Conservation (phyloP, 164 flowering plant genomes). For the Paratinospora sagittata region DNA sequence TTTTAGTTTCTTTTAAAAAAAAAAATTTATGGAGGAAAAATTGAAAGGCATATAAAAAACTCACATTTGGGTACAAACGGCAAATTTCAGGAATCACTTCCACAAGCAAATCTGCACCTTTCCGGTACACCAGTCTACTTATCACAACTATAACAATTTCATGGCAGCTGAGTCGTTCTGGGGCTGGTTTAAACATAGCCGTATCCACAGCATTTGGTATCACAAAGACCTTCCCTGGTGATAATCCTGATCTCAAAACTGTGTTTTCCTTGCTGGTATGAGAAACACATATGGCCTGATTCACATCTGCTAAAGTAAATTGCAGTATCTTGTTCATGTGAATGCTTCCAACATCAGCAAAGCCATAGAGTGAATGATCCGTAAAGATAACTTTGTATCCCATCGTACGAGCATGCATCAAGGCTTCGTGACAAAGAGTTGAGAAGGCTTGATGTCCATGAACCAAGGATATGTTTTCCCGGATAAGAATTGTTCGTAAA, state of each 20-base stretch:
- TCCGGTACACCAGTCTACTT: slow-evolving; percentile 90
- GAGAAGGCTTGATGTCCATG: slow-evolving; percentile 99
- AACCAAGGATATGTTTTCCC: slow-evolving; percentile 74
- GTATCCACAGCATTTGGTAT: slow-evolving; percentile 99
- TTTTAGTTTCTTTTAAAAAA: too few relatives aligned
- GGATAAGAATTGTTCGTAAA: slow-evolving; percentile 67
- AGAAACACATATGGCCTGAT: slow-evolving; percentile 94
- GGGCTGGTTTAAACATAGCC: slow-evolving; percentile 89
- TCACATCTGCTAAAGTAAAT: slow-evolving; percentile 88
- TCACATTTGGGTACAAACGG: slow-evolving; percentile 68
- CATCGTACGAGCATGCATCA: slow-evolving; percentile 97
- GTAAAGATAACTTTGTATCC: slow-evolving; percentile 90
- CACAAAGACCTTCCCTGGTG: slow-evolving; percentile 84
- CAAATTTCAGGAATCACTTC: slow-evolving; percentile 98
- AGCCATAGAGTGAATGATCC: slow-evolving; percentile 95
- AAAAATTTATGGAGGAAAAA: neutral
- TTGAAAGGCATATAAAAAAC: slow-evolving; percentile 23
- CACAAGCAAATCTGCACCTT: slow-evolving; percentile 95
- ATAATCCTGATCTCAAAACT: slow-evolving; percentile 79
- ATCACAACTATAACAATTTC: slow-evolving; percentile 86
- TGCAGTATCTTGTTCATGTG: slow-evolving; percentile 97
- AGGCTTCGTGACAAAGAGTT: slow-evolving; percentile 92
- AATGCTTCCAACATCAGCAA: slow-evolving; percentile 92
- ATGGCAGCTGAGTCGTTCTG: slow-evolving; percentile 36
- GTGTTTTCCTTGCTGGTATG: slow-evolving; percentile 98